Evolutionary conservation across 108 stramenopile genomes (phyloP), one percentile per base, ranked within the genome.

Genomic region (Seminavis robusta): DNA sequence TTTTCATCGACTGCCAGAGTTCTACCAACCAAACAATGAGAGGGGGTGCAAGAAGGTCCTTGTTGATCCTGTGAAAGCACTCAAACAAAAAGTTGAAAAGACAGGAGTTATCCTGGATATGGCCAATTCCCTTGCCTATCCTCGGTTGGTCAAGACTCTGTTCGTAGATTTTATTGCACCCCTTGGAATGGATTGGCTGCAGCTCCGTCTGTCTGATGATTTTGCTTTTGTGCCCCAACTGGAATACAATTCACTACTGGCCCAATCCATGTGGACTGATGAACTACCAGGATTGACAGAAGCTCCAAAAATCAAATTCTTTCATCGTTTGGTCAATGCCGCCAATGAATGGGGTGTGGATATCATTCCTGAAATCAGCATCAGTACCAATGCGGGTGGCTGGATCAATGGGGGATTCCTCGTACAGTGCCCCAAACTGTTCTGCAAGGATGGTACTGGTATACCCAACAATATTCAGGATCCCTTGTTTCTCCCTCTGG

Each of bases 361-460:
- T 17, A 24, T 75, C 16, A 66, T 75, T n/a, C 73, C 73, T 3
- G 73, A 75, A 45, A 63, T 75, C n/a, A 48, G 44, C 36, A 24
- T 68, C 15, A 39, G 62, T 0, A 56, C 65, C 5, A 31, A 50
- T 25, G 57, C 62, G 11, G 50, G 38, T 20, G 73, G 73, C 3
- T 66, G 61, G 73, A 59, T 59, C 34, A 17, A 43, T 4, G 36
- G 55, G 23, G 62, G 45, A 6, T 56, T 49, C 20, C n/a, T 69
- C 8, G 49, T 65, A 0, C 39, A 56, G 8, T 75, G 73, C 45
- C 66, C 73, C 7, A 19, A 34, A 7, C 30, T 7, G 10, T 16
- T 47, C 10, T 52, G 59, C 39, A 32, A 42, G 7, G 69, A 63
- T 31, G 76, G 71, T n/a, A n/a, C n/a, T n/a, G n/a, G n/a, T n/a